phyloP scores from a whole-genome alignment of 805 yeast genomes.

The Lachancea sp. region DNA sequence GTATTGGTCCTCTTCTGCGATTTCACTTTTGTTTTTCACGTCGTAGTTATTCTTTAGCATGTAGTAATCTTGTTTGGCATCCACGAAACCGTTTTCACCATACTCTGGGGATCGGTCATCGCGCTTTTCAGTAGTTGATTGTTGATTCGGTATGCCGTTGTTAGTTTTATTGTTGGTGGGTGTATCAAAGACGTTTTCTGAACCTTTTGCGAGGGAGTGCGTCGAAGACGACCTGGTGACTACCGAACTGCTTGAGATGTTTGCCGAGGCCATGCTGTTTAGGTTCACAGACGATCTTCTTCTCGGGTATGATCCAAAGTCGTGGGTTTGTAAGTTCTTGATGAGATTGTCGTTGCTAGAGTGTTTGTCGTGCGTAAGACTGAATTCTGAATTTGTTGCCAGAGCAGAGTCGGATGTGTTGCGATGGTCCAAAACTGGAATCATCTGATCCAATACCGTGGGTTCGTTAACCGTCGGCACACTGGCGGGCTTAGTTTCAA shows the following conservation, averaged over 20 bases:
- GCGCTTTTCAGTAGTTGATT: not conserved
- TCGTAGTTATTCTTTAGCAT: conserved; percentile 32
- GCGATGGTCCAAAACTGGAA: conserved; percentile 16
- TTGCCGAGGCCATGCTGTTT: conserved; percentile 10
- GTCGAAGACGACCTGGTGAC: conserved; percentile 24
- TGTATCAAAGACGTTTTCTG: conserved; percentile 22
- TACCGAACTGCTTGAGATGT: conserved; percentile 15
- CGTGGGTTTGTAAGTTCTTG: conserved; percentile 20
- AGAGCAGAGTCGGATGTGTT: conserved; percentile 9
- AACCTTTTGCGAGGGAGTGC: conserved; percentile 21
- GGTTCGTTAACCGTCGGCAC: conserved; percentile 9
- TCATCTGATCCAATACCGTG: conserved; percentile 22
- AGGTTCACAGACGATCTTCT: conserved; percentile 15
- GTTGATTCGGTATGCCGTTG: not conserved
- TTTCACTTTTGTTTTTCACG: conserved; percentile 27
- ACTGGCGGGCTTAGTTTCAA: conserved; percentile 14
- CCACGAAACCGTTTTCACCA: conserved; percentile 7
- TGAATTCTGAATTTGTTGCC: conserved; percentile 4
- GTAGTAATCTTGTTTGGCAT: conserved; percentile 18
- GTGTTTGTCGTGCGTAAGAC: not conserved
- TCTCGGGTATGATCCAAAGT: conserved; percentile 28
- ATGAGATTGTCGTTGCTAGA: conserved; percentile 16
- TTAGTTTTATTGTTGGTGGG: conserved; percentile 17
- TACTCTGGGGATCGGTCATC: not conserved
- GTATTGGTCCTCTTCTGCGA: conserved; percentile 40